These are phyloP conservation scores for Saccharomycopsis babjevae DNA, from an alignment of 805 yeast genomes.

Conservation along the genomic window DNA sequence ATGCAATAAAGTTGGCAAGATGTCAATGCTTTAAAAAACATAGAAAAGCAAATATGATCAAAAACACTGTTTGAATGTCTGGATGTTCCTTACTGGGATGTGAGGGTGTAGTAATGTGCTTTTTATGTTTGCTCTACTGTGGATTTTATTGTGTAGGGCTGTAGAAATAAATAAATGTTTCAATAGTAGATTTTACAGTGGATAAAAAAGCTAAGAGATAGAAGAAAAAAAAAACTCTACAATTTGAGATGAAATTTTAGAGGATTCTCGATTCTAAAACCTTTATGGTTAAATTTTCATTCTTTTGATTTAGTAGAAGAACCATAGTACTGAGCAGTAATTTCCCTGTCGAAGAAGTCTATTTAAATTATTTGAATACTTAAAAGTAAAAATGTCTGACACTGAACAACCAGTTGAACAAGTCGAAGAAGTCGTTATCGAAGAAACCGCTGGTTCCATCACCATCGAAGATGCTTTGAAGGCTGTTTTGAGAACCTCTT, in stretches of 20 bases:
- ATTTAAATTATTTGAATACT: conserved; percentile 20
- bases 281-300: not conserved
- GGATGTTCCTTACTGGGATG: not conserved
- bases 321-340: conserved; percentile 43
- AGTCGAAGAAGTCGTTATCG: conserved; percentile 70
- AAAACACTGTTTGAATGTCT: too few species aligned
- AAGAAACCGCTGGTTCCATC: conserved; percentile 78
- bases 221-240: not conserved
- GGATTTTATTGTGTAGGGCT: not conserved
- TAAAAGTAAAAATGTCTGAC: conserved; percentile 65
- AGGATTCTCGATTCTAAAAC: not conserved
- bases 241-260: not conserved
- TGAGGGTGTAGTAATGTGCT: not conserved
- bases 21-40: too few species aligned
- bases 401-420: conserved; percentile 85
- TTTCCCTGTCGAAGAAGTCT: conserved; percentile 66
- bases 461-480: conserved; percentile 97
- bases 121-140: not conserved
- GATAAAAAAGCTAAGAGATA: not conserved
- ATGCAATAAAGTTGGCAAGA: too few species aligned
- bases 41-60: too few species aligned
- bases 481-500: conserved; percentile 95
- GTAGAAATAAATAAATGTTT: not conserved
- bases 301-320: not conserved
- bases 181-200: not conserved